phyloP scores from a whole-genome alignment of 2,329 filamentous ascomycete genomes.

The Lachnellula cervina region DNA sequence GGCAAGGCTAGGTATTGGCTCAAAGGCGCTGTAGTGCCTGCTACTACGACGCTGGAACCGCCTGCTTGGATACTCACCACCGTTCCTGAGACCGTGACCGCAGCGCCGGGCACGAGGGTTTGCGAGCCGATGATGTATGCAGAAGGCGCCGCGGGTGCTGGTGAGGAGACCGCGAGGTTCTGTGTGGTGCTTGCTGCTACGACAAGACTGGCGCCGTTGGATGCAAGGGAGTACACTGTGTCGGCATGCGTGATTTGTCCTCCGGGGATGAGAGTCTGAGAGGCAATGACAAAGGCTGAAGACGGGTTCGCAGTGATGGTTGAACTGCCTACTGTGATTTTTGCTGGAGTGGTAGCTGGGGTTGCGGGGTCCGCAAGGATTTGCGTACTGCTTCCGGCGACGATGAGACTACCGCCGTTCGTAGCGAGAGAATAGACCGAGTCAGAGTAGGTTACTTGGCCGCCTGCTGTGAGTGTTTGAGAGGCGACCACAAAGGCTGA shows the following conservation, averaged over 20 bases:
- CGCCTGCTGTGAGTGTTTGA: conserved; percentile 1
- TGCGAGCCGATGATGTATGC: conserved; percentile 1
- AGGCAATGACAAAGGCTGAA: neutral
- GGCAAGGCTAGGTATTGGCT: neutral
- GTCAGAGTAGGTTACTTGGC: neutral
- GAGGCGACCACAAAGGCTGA: conserved; percentile 3
- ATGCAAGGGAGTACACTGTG: neutral
- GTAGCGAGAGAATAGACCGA: neutral
- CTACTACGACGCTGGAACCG: neutral
- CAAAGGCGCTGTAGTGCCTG: neutral
- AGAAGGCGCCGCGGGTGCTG: neutral
- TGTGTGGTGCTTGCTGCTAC: neutral
- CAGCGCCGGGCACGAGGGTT: neutral
- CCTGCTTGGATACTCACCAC: neutral
- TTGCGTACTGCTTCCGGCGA: neutral
- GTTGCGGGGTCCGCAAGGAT: neutral
- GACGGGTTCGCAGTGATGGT: neutral
- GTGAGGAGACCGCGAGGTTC: neutral
- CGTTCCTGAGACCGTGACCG: conserved; percentile 1
- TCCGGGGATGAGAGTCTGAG: conserved; percentile 1
- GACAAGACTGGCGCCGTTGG: neutral
- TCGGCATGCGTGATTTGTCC: conserved; percentile 1
- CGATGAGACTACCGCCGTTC: neutral
- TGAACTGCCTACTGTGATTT: neutral
- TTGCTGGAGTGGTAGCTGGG: neutral